Base-by-base conservation (phyloP, 345 rosid genomes). In the Eutrema japonicum region DNA sequence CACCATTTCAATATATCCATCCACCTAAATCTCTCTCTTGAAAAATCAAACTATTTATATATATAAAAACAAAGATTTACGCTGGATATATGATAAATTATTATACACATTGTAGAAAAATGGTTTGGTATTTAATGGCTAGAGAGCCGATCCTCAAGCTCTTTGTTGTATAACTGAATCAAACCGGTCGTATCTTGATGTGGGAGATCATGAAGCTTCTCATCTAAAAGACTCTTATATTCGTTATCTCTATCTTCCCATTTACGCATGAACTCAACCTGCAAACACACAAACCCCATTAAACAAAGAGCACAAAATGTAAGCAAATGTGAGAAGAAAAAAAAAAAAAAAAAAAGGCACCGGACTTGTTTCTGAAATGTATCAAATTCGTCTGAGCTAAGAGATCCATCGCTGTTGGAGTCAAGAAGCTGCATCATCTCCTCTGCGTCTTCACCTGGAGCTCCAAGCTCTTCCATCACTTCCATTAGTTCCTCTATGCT, bases 381-480 rank as follows among this genome's bases (percentile, higher is more conserved):
- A 46, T 85, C 83, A 33, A 94, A 94, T 81, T 94, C 98, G 4
- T 94, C 97, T 2, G 92, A 85, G 83, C 97, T 94, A 56, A 94
- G 82, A 73, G 96, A 94, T 16, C 98, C 97, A 63, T 94, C 97
- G 56, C 96, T 91, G 70, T 94, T 89, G 16, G 95, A 82, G 77
- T 94, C 98, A 42, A 94, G 96, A 70, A 89, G 93, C 76, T 81
- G 88, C 96, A 94, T 91, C 98, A 94, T 94, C 84, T 91, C 89
- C 50, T 68, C 76, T 26, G 98, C 98, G 55, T 94, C 97, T 75
- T 94, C 93, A 38, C 87, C 96, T 4, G 97, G 89, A 37, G 97
- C 97, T 46, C 96, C 98, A 14, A 94, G 92, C 87, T 94, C 97
- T 79, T 94, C 97, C 95, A 91, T 94, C 66, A 94, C 92, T 83